Evolutionary conservation across 169 alveolate genomes (phyloP).

Genomic region (Cryptosporidium sp.): DNA sequence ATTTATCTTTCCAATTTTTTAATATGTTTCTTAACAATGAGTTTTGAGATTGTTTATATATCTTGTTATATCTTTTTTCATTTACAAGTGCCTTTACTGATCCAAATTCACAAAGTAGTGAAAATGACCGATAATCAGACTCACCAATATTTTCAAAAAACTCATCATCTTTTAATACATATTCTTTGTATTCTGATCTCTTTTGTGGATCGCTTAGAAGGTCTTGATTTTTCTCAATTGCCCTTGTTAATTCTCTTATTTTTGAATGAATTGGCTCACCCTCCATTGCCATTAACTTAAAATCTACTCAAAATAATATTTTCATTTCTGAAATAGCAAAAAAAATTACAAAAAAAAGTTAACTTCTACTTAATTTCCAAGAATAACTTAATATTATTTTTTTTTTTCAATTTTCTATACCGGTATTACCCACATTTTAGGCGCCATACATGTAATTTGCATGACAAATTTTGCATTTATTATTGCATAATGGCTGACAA

Average conservation of each 20-base stretch:
- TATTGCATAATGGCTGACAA: not conserved
- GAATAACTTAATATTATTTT: not conserved
- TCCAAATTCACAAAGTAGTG: constrained; percentile 65
- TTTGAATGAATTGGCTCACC: constrained; percentile 28
- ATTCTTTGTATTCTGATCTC: constrained; percentile 31
- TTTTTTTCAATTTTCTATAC: not conserved
- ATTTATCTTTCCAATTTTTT: constrained; percentile 36
- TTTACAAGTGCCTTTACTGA: constrained; percentile 58
- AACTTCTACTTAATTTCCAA: not conserved
- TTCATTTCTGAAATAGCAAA: not conserved
- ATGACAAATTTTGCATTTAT: constrained; percentile 14
- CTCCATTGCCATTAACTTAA: constrained; percentile 3
- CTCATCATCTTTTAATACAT: constrained; percentile 50
- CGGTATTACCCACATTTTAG: constrained; percentile 24
- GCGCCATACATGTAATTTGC: constrained; percentile 33
- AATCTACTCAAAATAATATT: not conserved
- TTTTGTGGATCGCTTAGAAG: constrained; percentile 45
- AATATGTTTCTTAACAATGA: constrained; percentile 28
- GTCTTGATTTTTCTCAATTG: constrained; percentile 39
- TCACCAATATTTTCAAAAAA: constrained; percentile 22
- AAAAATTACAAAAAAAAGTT: not conserved
- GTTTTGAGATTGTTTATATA: constrained; percentile 39
- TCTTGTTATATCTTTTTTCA: constrained; percentile 55
- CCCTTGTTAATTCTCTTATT: constrained; percentile 47
- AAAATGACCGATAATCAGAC: constrained; percentile 34